Evolutionary conservation across 306 rosid genomes (phyloP), one percentile per base, ranked within the genome.

Genomic region (Rosa multiflora): DNA sequence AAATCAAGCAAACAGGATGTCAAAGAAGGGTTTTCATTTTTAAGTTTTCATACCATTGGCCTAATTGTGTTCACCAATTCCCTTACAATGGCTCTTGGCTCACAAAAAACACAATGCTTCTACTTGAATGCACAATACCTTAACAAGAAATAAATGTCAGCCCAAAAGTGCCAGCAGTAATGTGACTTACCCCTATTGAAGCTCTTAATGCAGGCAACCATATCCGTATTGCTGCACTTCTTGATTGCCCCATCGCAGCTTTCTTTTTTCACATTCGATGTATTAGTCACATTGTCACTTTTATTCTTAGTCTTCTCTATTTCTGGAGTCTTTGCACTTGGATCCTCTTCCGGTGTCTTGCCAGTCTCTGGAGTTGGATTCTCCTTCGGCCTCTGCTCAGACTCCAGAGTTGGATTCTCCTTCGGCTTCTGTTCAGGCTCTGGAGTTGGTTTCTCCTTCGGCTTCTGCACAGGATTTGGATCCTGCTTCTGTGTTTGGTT

Each of bases 181-280:
- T 63, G 72, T 13, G 56, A 72, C 51, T 84, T 87, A 93, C 96
- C 97, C 71, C 1, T 67, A 51, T 73, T 5, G 26, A 47, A 76
- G 72, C 66, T 84, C 80, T 82, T 78, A 87, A 93, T 78, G 87
- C 94, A 93, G 32, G 89, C 94, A 82, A 80, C 59, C 86, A 91
- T 69, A 70, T 49, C 73, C 14, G 78, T 72, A 74, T 81, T 84
- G 8, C 0, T 26, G 88, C 96, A 93, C 11, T 0, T 59, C 5
- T 48, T 44, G 63, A 49, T 73, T 21, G 18, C 49, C n/a, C 81
- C 89, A 52, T 75, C 67, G 79, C 97, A 93, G 74, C 61, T 87
- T 77, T 93, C 89, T 59, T 3, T 35, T 4, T 70, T 82, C 20
- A 35, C 40, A 58, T 71, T 37, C 29, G 81, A 83, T 14, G 81